Conservation (phyloP, 2,329 filamentous ascomycete species). For the Apiospora hydei region DNA sequence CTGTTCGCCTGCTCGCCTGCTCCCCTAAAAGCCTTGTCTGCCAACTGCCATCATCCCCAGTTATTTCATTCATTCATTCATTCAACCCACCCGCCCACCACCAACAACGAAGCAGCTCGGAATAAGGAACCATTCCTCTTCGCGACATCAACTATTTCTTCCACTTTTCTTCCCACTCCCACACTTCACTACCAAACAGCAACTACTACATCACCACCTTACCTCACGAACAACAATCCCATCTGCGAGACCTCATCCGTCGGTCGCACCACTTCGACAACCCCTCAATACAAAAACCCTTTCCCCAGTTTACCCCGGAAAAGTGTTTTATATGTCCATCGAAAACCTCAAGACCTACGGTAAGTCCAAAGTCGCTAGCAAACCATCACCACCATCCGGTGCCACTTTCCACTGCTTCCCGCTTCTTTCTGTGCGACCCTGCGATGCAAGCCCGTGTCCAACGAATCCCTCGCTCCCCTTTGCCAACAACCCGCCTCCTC, state of each 20-base stretch:
- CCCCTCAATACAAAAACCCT: constrained; percentile 53
- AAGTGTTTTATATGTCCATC: constrained; percentile 96
- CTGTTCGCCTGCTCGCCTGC: neutral
- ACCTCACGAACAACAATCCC: constrained; percentile 31
- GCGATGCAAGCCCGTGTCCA: neutral
- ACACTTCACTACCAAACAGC: constrained; percentile 28
- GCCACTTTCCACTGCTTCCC: constrained; percentile 10
- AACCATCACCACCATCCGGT: neutral
- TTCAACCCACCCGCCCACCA: constrained; percentile 1
- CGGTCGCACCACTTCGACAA: constrained; percentile 55
- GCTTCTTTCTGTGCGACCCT: constrained; percentile 8
- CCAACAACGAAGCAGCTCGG: constrained; percentile 6
- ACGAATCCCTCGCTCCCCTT: neutral
- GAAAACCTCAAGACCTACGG: constrained; percentile 98
- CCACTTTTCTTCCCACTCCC: constrained; percentile 30
- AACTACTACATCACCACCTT: constrained; percentile 28
- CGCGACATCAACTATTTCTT: constrained; percentile 17
- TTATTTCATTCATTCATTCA: constrained; percentile 4
- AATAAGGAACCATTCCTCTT: constrained; percentile 16
- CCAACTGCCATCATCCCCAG: constrained; percentile 12
- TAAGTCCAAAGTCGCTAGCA: constrained; percentile 62
- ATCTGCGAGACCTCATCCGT: constrained; percentile 59
- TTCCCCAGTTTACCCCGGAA: constrained; percentile 66
- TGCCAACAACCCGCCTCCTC: neutral
- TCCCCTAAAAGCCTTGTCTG: constrained; percentile 10